phyloP scores from a whole-genome alignment of 306 rosid genomes.

The Cicer chorassanicum region DNA sequence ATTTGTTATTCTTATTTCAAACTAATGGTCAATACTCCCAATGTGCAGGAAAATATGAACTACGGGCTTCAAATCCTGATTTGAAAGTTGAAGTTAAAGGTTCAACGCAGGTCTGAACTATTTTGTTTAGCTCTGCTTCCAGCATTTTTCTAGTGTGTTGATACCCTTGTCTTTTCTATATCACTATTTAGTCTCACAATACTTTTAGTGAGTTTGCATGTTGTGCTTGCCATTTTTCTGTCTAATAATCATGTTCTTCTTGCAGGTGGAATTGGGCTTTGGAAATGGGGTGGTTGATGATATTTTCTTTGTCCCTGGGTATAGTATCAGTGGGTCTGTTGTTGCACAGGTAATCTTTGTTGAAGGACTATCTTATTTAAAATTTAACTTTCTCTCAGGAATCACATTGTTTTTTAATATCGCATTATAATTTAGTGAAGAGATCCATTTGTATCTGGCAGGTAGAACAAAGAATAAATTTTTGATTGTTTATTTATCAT shows the following conservation, averaged over 20 bases:
- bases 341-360: conserved; percentile 87
- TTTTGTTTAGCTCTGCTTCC: conserved; percentile 37
- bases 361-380: conserved; percentile 34
- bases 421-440: conserved; percentile 28
- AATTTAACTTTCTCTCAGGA: conserved; percentile 14
- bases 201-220: conserved; percentile 34
- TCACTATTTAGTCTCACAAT: conserved; percentile 11
- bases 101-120: conserved; percentile 70
- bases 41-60: conserved; percentile 78
- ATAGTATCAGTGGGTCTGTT: conserved; percentile 78
- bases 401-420: conserved; percentile 22
- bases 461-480: conserved; percentile 34
- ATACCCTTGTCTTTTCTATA: conserved; percentile 27
- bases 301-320: conserved; percentile 83
- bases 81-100: conserved; percentile 81
- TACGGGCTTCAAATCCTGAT: conserved; percentile 80
- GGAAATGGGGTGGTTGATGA: conserved; percentile 74
- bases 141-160: conserved; percentile 34
- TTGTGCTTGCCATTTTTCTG: conserved; percentile 39
- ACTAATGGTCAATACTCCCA: conserved; percentile 27
- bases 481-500: conserved; percentile 29
- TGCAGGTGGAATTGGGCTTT: conserved; percentile 90
- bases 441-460: conserved; percentile 9
- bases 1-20: conserved; percentile 27
- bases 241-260: conserved; percentile 36